A percentile compares a stretch with the other conserved stretches of the same genome.
phyloP scores from a whole-genome alignment of 768 basidiomycete species.

The Trametopsis cervina region DNA sequence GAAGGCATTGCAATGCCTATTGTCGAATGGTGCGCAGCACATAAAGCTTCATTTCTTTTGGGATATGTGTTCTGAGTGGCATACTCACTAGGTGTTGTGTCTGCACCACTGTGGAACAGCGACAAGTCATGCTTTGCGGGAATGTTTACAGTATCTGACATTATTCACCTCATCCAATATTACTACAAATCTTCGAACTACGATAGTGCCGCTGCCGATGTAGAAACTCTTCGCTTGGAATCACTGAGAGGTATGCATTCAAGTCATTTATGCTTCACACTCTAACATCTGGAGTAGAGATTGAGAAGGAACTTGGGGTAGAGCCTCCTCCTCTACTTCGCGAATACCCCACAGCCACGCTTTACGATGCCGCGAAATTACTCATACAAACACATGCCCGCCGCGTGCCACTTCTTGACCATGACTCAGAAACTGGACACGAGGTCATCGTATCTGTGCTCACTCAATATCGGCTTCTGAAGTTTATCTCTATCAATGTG shows the following conservation, averaged over 20 bases:
- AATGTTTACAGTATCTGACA: slow-evolving; percentile 99
- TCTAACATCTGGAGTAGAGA: slow-evolving; percentile 49
- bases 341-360: slow-evolving; percentile 81
- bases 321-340: slow-evolving; percentile 85
- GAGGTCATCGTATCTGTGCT: slow-evolving; percentile 94
- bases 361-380: slow-evolving; percentile 84
- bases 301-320: slow-evolving; percentile 88
- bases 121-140: slow-evolving; percentile 89
- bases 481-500: slow-evolving; percentile 97
- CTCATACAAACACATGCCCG: slow-evolving; percentile 95
- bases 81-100: slow-evolving; percentile 76
- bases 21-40: slow-evolving; percentile 57
- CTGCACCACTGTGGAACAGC: slow-evolving; percentile 97
- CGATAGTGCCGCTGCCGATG: slow-evolving; percentile 82
- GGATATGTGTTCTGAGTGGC: slow-evolving; percentile 10
- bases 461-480: slow-evolving; percentile 96
- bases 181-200: slow-evolving; percentile 84
- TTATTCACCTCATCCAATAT: slow-evolving; percentile 98
- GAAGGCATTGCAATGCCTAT: slow-evolving; percentile 84
- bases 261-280: neutral
- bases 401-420: slow-evolving; percentile 87
- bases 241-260: slow-evolving; percentile 68
- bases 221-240: slow-evolving; percentile 87
- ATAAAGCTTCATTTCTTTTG: slow-evolving; percentile 1
- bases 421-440: slow-evolving; percentile 88